Base-by-base conservation (phyloP, 176 grass and related monocot genomes). In the Eragrostis nindensis region DNA sequence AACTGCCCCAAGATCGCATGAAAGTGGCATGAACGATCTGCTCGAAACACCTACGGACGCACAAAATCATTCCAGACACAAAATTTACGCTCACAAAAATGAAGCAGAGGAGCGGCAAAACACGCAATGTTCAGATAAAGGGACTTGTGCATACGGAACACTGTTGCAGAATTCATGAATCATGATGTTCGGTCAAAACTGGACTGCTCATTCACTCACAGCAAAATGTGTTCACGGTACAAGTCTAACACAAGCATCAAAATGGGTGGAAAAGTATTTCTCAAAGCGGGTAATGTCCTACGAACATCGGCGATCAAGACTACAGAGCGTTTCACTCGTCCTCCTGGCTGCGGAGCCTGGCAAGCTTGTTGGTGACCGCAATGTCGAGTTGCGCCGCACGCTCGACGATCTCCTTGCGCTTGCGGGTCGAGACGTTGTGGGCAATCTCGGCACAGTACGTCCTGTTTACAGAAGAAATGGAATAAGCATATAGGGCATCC, bases 301-400 rank as follows among this genome's bases (percentile, higher is more conserved):
- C 14, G 1, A 68, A 62, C 15, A 49, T 14, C 46, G 54, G n/a
- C 38, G 40, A 78, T 25, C 24, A 50, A 65, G 75, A 77, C 49
- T 78, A 73, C 46, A 19, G 29, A 75, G 70, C 18, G 48, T n/a
- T 77, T 91, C 11, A 95, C 87, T 95, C 93, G 29, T 95, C 90
- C 78, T 95, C 93, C 63, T 95, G 93, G 87, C 93, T 95, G 69
- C 87, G 90, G 64, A 95, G 84, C 90, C 93, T 92, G 40, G 87
- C 90, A 52, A 78, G 78, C 84, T 60, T 88, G 82, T 95, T 95
- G 48, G 84, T 92, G 73, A 92, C 93, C 49, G 88, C 87, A 24
- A 95, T 60, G 25, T 95, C 93, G 1, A 95, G 93, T 66, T 95
- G 93, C 0, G 87, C 87, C 13, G 93, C 93, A 60, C 93, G 93